Base-by-base conservation (phyloP, 148 eudicot species). In the Nepenthes gracilis region DNA sequence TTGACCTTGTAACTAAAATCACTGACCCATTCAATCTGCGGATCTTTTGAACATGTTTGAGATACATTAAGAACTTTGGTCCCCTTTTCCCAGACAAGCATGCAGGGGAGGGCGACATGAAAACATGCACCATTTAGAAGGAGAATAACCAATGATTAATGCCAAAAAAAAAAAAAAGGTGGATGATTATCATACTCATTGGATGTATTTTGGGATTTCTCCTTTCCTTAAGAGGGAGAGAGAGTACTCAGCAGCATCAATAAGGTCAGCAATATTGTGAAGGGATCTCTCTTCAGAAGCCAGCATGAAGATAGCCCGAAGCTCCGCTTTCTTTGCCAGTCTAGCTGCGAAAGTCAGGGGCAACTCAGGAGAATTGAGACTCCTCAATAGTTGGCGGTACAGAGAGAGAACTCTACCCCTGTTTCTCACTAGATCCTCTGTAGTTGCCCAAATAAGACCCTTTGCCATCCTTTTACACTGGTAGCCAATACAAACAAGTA, bases 361-460 rank as follows among this genome's bases (percentile, higher is more conserved):
- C 69, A 86, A 73, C 12, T 69, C 67, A 2, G 86, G 86, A 47
- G 94, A 86, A 59, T 79, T 86, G 2, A 86, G 86, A 70, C 81
- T 71, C 60, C 86, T 67, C 61, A 83, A 56, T 53, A 83, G 36
- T 73, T 83, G 86, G 32, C 86, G 67, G 69, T 86, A 86, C 36
- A 83, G 69, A 3, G 89, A 81, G 35, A 86, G 77, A 60, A 81
- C 81, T n/a, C 72, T 74, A 1, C 77, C 77, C 54, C 72, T 79
- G 65, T 83, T 86, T 50, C 74, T 73, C 45, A 82, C 78, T 65
- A 86, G 58, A 70, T 86, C 86, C 66, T 86, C 94, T 0, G 89
- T 75, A 48, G 86, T 83, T 12, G 83, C 94, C 89, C 89, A 86
- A 61, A 86, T 75, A 63, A 83, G 59, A 50, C 94, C 89, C 68